Conservation (phyloP, 129 eudicot genomes). For the sunflower (Helianthus annuus) region DNA sequence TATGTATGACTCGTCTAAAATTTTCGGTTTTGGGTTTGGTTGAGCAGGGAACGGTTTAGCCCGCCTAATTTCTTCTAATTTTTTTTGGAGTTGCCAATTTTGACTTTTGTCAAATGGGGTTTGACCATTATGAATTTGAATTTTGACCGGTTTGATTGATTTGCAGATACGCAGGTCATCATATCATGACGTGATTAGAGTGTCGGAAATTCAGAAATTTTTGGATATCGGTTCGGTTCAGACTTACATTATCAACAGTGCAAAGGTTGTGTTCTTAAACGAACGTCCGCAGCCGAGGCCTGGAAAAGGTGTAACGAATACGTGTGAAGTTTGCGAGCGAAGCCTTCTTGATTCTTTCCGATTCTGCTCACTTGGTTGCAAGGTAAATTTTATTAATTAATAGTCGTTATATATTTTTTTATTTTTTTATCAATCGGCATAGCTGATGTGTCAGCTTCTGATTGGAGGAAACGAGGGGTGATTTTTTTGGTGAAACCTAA, state of each 20-base stretch:
- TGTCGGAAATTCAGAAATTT: constrained; percentile 70
- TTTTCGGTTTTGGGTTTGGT: too few relatives aligned
- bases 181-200: constrained; percentile 92
- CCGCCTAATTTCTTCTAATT: background rate
- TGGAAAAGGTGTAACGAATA: constrained; percentile 85
- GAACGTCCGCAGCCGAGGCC: constrained; percentile 96
- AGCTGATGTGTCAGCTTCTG: too few relatives aligned
- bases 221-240: constrained; percentile 70
- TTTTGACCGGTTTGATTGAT: background rate
- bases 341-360: constrained; percentile 85
- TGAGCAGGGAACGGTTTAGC: too few relatives aligned
- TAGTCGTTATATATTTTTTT: background rate
- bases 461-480: too few relatives aligned
- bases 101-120: background rate
- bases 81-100: background rate
- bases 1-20: too few relatives aligned
- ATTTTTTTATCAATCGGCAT: too few relatives aligned
- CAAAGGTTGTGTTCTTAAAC: constrained; percentile 36
- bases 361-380: constrained; percentile 94
- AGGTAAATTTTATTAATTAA: constrained; percentile 43
- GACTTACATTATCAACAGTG: constrained; percentile 52
- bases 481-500: too few relatives aligned
- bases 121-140: background rate
- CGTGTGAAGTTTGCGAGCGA: constrained; percentile 85
- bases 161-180: constrained; percentile 45